Base-by-base conservation (phyloP, 2,329 filamentous ascomycete genomes). In the Scytalidium lignicola region DNA sequence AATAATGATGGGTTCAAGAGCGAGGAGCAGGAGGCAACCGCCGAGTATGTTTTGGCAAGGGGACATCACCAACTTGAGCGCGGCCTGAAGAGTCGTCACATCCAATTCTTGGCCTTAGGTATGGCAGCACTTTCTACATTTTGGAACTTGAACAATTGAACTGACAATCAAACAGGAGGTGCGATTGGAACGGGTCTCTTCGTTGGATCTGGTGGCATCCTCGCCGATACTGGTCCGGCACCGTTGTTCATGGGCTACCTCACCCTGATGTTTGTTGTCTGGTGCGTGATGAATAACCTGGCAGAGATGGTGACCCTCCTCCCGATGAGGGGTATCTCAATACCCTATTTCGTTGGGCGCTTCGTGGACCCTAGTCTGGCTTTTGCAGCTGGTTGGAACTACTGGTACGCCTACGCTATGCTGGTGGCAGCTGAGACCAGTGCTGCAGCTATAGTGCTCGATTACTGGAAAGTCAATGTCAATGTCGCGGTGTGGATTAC, bases 191-290 rank as follows among this genome's bases (percentile, higher is more conserved):
- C 81, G 3, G 81, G 81, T 57, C 72, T 85, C 18, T 85, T 85
- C 62, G 74, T 85, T 52, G 79, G 80, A 49, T 80, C 78, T 32
- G 81, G 81, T 20, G 67, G 67, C 50, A 79, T 82, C 46, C 67
- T 85, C 46, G 69, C 74, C 28, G 67, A 69, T 9, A 74, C 76
- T 22, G 82, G 82, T 2, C 82, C 82, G 2, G 85, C 83, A 4
- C 83, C 85, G 0, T 68, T 90, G 15, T 76, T 90, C 62, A 82
- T 90, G 65, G 82, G 79, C 20, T 90, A 88, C 64, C 58, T 78
- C 6, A 70, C 69, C 55, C 78, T 79, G 75, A 78, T 77, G 70
- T 21, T 67, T 2, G 60, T 79, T 9, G 75, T 80, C 21, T 80
- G 73, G 71, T 65, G 70, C 47, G 66, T 79, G 48, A 79, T 79